phyloP scores from a whole-genome alignment of 768 basidiomycete genomes.

The Boletus vermiculosoides region DNA sequence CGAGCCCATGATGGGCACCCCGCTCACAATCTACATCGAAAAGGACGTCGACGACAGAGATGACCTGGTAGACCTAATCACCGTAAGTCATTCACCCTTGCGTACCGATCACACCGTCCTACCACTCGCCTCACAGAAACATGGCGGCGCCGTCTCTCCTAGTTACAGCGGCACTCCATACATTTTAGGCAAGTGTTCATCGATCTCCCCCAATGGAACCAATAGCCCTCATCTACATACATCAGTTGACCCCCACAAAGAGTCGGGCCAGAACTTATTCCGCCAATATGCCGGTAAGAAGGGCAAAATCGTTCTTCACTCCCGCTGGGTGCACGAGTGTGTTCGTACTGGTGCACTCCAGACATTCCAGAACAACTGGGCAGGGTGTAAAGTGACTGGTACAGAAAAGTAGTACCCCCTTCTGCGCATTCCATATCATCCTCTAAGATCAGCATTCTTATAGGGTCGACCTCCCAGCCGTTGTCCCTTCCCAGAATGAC shows the following conservation, averaged over 20 bases:
- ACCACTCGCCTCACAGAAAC: conserved; percentile 48
- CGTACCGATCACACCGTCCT: conserved; percentile 2
- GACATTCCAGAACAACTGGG: conserved; percentile 76
- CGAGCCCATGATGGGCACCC: conserved; percentile 79
- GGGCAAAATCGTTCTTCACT: conserved; percentile 71
- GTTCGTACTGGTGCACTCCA: conserved; percentile 66
- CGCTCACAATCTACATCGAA: conserved; percentile 74
- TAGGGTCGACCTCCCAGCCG: conserved; percentile 28
- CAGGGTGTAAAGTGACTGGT: conserved; percentile 77
- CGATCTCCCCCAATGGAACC: not conserved
- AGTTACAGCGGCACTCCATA: conserved; percentile 79
- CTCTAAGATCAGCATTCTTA: not conserved
- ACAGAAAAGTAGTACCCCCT: conserved; percentile 58
- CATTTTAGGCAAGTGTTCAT: conserved; percentile 61
- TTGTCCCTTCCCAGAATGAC: conserved; percentile 23
- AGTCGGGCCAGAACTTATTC: conserved; percentile 78
- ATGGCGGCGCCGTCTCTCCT: conserved; percentile 71
- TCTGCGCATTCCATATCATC: not conserved
- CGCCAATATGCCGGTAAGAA: conserved; percentile 79
- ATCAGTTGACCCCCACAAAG: conserved; percentile 74
- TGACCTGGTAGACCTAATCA: conserved; percentile 58
- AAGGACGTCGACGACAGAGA: conserved; percentile 77
- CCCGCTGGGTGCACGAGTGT: conserved; percentile 77
- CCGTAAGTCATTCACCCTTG: conserved; percentile 45
- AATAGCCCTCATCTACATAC: conserved; percentile 2